Evolutionary conservation across 768 basidiomycete species (phyloP).

Genomic region (Coprinopsis sp.): DNA sequence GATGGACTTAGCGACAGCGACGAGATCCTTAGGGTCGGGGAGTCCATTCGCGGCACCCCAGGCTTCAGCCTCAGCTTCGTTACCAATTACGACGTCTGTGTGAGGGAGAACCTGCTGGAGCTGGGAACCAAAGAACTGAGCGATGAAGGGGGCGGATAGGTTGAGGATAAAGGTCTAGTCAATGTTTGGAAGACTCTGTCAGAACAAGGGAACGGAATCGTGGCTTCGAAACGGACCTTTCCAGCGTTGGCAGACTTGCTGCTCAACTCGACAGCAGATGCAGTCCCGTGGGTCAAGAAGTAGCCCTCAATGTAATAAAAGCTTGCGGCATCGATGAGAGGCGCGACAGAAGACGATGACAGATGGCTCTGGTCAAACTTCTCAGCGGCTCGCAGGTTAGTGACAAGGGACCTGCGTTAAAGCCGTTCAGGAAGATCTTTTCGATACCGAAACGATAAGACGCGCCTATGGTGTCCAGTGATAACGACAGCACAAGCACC

Average conservation of each 20-base stretch:
- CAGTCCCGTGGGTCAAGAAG: constrained; percentile 91
- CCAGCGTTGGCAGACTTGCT: constrained; percentile 69
- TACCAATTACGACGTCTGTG: constrained; percentile 91
- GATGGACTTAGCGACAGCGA: constrained; percentile 67
- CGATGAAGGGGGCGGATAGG: constrained; percentile 96
- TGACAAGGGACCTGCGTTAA: constrained; percentile 75
- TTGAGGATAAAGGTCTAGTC: constrained; percentile 82
- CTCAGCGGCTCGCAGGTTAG: constrained; percentile 86
- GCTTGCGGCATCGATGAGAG: constrained; percentile 74
- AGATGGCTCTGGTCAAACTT: constrained; percentile 83
- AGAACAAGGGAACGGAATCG: neutral
- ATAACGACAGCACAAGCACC: constrained; percentile 96
- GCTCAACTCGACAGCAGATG: constrained; percentile 66
- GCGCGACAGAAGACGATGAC: constrained; percentile 65
- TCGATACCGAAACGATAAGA: neutral
- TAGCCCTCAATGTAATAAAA: constrained; percentile 94
- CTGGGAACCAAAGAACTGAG: constrained; percentile 85
- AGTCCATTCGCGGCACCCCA: constrained; percentile 75
- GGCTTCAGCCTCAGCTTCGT: constrained; percentile 89
- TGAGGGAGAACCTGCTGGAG: constrained; percentile 78
- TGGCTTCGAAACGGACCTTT: constrained; percentile 69
- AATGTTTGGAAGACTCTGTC: neutral
- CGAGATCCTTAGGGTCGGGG: constrained; percentile 59
- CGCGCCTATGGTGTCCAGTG: constrained; percentile 87
- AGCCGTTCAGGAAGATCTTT: neutral